Percentiles rank a stretch among this genome's conserved stretches.
phyloP scores from a whole-genome alignment of 2,329 filamentous ascomycete species.

The Monosporascus ibericus region DNA sequence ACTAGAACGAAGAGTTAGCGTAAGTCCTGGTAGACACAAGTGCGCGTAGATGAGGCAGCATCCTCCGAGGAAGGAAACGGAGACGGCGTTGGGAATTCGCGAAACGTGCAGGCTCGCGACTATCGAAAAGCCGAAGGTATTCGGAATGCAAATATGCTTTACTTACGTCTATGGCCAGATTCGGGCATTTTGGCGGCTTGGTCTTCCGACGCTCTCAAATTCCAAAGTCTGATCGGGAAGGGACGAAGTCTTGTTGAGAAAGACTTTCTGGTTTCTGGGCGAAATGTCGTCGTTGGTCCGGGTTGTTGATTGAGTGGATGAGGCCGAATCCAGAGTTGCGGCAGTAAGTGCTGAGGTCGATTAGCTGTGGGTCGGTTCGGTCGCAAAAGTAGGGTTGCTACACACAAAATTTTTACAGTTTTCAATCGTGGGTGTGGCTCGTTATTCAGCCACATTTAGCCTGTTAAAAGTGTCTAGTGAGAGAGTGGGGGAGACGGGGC shows the following conservation, averaged over 20 bases:
- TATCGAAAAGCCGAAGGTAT: constrained; percentile 8
- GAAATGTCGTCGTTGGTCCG: constrained; percentile 35
- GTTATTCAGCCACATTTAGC: background rate
- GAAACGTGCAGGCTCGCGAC: background rate
- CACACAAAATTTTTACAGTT: background rate
- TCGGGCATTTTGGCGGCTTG: constrained; percentile 72
- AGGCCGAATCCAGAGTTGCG: constrained; percentile 18
- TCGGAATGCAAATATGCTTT: constrained; percentile 2
- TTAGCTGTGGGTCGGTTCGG: background rate
- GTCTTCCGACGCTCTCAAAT: constrained; percentile 39
- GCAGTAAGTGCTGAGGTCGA: constrained; percentile 20
- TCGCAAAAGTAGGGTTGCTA: background rate
- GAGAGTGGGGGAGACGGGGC: no score
- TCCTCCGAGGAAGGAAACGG: constrained; percentile 11
- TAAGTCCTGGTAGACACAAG: constrained; percentile 4
- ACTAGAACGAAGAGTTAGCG: constrained; percentile 50
- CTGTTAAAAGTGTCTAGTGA: no score
- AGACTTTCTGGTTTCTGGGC: constrained; percentile 34
- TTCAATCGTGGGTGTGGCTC: background rate
- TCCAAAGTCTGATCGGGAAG: constrained; percentile 33
- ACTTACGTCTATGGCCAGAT: constrained; percentile 85
- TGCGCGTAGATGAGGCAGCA: background rate
- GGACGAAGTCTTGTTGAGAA: constrained; percentile 39
- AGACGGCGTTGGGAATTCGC: constrained; percentile 3
- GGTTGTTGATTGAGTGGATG: constrained; percentile 12